Evolutionary conservation across 2,329 filamentous ascomycete genomes (phyloP).

Genomic region (Ilyonectria mors-panacis): DNA sequence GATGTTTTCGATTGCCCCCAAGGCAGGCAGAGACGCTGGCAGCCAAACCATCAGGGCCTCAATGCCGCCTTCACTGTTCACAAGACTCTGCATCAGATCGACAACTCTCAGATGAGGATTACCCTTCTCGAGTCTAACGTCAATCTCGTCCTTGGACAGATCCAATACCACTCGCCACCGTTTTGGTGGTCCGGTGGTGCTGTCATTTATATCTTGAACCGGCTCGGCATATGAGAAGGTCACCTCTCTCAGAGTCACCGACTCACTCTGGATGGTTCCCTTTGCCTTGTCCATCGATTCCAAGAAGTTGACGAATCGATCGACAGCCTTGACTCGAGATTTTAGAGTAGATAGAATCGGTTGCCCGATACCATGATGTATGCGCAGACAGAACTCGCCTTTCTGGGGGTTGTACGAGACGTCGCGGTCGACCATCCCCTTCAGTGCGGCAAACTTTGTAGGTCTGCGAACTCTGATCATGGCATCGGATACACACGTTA

Average conservation of each 20-base stretch:
- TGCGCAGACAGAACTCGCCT: constrained; percentile 74
- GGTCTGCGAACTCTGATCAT: constrained; percentile 69
- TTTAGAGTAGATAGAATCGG: constrained; percentile 72
- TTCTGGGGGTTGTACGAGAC: constrained; percentile 72
- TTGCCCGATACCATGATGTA: constrained; percentile 71
- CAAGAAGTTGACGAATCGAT: constrained; percentile 79
- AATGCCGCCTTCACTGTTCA: constrained; percentile 69
- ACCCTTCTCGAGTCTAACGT: constrained; percentile 70
- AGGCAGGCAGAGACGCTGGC: constrained; percentile 74
- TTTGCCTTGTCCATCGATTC: constrained; percentile 73
- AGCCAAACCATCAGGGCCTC: constrained; percentile 69
- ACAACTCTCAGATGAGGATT: constrained; percentile 79
- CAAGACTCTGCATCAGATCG: constrained; percentile 70
- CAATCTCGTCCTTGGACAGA: constrained; percentile 68
- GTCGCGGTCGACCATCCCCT: constrained; percentile 70
- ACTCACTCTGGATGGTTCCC: constrained; percentile 69
- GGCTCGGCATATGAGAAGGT: constrained; percentile 76
- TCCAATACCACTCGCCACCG: constrained; percentile 71
- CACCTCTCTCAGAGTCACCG: constrained; percentile 74
- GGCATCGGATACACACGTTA: constrained; percentile 65
- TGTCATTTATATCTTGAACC: constrained; percentile 14
- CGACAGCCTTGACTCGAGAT: constrained; percentile 75
- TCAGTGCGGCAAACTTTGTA: constrained; percentile 69
- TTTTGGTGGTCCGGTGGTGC: constrained; percentile 25
- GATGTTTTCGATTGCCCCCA: constrained; percentile 73